Conservation (phyloP, 257 asterid species). For the Linaria vulgaris region DNA sequence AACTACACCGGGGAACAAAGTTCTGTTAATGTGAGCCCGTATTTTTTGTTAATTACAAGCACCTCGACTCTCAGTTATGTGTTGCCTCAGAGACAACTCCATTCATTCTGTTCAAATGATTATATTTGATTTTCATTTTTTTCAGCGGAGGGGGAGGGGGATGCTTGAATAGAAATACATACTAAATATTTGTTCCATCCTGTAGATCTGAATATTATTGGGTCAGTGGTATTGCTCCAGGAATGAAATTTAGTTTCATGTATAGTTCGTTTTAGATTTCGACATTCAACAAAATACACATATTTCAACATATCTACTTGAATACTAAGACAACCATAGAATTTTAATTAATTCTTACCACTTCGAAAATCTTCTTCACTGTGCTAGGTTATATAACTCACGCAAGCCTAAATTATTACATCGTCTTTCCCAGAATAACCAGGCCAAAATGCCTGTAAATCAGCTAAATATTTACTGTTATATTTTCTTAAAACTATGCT, state of each 20-base stretch:
- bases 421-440: too few species aligned
- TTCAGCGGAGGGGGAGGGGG: too few species aligned
- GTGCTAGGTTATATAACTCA: too few species aligned
- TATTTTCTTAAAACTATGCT: too few species aligned
- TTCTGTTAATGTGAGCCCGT: too few species aligned
- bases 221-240: slow-evolving; percentile 1
- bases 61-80: not conserved
- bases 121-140: not conserved
- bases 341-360: not conserved
- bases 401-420: too few species aligned
- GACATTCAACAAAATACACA: too few species aligned
- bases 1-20: too few species aligned
- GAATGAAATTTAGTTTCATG: not conserved
- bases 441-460: too few species aligned
- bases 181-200: not conserved
- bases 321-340: not conserved
- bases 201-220: not conserved
- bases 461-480: too few species aligned
- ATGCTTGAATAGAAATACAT: not conserved
- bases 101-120: not conserved
- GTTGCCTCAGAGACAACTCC: not conserved
- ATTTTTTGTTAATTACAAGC: too few species aligned
- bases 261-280: not conserved
- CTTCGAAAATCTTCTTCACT: not conserved
- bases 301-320: too few species aligned